These are phyloP conservation scores for Viola odorata DNA, from an alignment of 345 rosid species.

Conservation along the genomic window DNA sequence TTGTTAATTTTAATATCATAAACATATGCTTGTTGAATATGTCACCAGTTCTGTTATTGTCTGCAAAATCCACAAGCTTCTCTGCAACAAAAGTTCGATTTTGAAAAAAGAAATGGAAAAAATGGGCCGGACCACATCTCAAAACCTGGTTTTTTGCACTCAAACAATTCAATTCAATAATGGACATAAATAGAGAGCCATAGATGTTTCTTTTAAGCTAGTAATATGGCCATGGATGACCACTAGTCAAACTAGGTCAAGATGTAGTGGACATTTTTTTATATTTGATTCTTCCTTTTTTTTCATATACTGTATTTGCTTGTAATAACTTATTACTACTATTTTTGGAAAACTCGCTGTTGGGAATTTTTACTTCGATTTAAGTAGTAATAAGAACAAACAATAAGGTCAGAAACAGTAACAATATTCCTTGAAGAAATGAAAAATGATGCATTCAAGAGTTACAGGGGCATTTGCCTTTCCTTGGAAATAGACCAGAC, in stretches of 20 bases:
- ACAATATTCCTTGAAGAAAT: too few species aligned
- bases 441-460: too few species aligned
- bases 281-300: too few species aligned
- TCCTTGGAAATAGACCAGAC: too few species aligned
- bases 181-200: background rate
- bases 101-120: slow-evolving; percentile 22
- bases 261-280: too few species aligned
- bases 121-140: slow-evolving; percentile 19
- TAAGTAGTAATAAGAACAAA: background rate
- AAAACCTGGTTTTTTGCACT: slow-evolving; percentile 24
- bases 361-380: background rate
- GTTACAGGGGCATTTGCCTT: too few species aligned
- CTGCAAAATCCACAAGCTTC: slow-evolving; percentile 28
- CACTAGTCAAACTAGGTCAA: too few species aligned
- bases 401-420: background rate
- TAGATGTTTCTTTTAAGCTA: background rate
- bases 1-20: background rate
- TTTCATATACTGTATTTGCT: too few species aligned
- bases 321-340: background rate
- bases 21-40: background rate
- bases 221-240: slow-evolving; percentile 13
- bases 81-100: slow-evolving; percentile 22
- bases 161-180: slow-evolving; percentile 14
- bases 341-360: background rate
- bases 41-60: slow-evolving; percentile 14